Conservation (phyloP, 2,329 filamentous ascomycete species). For the Hypoxylon sp. region DNA sequence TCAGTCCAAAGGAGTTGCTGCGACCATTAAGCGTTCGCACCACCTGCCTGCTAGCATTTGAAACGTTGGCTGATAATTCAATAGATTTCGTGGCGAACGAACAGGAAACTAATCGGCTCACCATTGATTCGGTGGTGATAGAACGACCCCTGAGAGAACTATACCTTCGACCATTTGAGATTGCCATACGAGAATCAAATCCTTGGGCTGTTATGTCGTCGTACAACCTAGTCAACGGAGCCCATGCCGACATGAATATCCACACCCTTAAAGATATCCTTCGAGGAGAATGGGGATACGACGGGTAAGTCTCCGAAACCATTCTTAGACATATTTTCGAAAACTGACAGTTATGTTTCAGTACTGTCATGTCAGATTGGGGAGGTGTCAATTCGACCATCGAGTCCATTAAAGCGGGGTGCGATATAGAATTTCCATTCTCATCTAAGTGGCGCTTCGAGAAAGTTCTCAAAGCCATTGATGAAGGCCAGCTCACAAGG, state of each 20-base stretch:
- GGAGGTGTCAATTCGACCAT: constrained; percentile 69
- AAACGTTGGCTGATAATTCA: constrained; percentile 37
- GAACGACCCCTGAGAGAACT: constrained; percentile 78
- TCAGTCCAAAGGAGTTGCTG: constrained; percentile 80
- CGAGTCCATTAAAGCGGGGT: constrained; percentile 70
- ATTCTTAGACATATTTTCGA: not conserved
- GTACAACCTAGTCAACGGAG: constrained; percentile 77
- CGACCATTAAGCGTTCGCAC: constrained; percentile 80
- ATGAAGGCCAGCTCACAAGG: constrained; percentile 63
- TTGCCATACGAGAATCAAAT: constrained; percentile 77
- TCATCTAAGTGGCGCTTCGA: constrained; percentile 70
- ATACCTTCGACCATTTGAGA: constrained; percentile 82
- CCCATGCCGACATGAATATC: constrained; percentile 71
- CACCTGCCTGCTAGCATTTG: constrained; percentile 3
- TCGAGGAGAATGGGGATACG: constrained; percentile 74
- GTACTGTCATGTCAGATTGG: constrained; percentile 72
- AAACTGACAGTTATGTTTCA: constrained; percentile 52
- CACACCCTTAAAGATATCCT: constrained; percentile 71
- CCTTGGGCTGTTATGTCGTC: constrained; percentile 79
- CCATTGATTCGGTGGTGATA: constrained; percentile 74
- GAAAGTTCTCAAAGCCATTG: constrained; percentile 68
- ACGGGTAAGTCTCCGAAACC: constrained; percentile 61
- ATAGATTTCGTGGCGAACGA: constrained; percentile 79
- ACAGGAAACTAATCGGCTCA: constrained; percentile 77
- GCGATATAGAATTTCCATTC: constrained; percentile 72